Evolutionary conservation across 2,329 filamentous ascomycete species (phyloP).

Genomic region (Aspergillus floridensis): DNA sequence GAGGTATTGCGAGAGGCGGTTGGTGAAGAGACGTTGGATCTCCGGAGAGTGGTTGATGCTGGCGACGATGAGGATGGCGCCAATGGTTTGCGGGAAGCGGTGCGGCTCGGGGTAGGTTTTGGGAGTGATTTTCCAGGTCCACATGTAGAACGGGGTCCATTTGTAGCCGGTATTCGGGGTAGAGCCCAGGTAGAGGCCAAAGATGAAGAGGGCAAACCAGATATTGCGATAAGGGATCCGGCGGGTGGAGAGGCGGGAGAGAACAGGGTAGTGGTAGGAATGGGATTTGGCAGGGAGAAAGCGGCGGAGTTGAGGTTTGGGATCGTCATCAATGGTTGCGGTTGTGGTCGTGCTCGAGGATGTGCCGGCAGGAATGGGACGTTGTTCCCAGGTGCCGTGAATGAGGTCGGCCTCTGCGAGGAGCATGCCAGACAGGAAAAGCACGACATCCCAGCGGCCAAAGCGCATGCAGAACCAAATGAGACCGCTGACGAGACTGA

Average conservation of each 20-base stretch:
- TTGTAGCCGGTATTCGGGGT: slow-evolving; percentile 41
- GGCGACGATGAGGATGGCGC: slow-evolving; percentile 43
- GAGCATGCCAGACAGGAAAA: slow-evolving; percentile 44
- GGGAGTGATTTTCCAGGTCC: slow-evolving; percentile 40
- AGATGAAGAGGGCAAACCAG: slow-evolving; percentile 38
- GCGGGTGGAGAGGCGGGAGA: slow-evolving; percentile 26
- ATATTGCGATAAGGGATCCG: slow-evolving; percentile 30
- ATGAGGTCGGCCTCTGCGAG: slow-evolving; percentile 46
- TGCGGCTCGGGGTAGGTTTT: slow-evolving; percentile 43
- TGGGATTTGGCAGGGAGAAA: slow-evolving; percentile 9
- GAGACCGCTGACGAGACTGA: slow-evolving; percentile 33
- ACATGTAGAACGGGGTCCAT: slow-evolving; percentile 44
- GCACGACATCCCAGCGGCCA: slow-evolving; percentile 44
- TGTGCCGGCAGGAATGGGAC: neutral
- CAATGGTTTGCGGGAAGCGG: slow-evolving; percentile 46
- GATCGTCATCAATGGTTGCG: neutral
- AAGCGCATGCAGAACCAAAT: slow-evolving; percentile 43
- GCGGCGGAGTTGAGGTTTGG: slow-evolving; percentile 15
- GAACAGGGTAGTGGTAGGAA: neutral
- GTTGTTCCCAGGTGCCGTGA: slow-evolving; percentile 36
- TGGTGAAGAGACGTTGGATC: slow-evolving; percentile 43
- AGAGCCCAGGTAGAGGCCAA: slow-evolving; percentile 45
- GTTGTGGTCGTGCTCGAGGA: neutral
- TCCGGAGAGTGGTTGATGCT: slow-evolving; percentile 41
- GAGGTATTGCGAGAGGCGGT: slow-evolving; percentile 44